Percentiles rank a stretch among this genome's conserved stretches.
These are phyloP conservation scores for Lactifluus subvellereus DNA, from an alignment of 768 basidiomycete genomes.

Conservation along the genomic window DNA sequence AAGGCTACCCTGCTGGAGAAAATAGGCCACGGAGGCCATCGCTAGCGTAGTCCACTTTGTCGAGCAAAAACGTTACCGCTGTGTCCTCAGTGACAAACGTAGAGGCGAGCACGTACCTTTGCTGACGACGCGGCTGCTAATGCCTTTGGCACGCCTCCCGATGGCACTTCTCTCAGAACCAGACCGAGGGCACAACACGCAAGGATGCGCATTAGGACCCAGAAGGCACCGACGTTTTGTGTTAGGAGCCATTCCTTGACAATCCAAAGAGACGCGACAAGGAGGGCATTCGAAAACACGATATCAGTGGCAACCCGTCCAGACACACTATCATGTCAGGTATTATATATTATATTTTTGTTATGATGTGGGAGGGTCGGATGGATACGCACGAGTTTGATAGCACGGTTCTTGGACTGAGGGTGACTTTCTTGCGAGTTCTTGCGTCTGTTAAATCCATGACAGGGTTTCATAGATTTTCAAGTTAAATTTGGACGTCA, in stretches of 20 bases:
- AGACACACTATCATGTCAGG: conserved; percentile 13
- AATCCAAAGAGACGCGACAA: conserved; percentile 55
- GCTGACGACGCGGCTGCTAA: conserved; percentile 39
- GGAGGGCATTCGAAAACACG: conserved; percentile 54
- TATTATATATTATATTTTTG: neutral
- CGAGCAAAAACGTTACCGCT: conserved; percentile 1
- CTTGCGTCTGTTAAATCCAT: conserved; percentile 33
- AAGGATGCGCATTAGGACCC: conserved; percentile 68
- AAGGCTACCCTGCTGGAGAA: conserved; percentile 62
- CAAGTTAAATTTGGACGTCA: neutral
- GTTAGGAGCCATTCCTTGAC: conserved; percentile 63
- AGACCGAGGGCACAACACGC: conserved; percentile 66
- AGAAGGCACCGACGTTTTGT: conserved; percentile 65
- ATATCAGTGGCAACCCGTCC: conserved; percentile 34
- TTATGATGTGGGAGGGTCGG: neutral
- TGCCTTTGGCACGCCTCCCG: conserved; percentile 48
- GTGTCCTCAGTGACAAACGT: neutral
- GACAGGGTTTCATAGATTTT: conserved; percentile 3
- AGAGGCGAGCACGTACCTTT: conserved; percentile 39
- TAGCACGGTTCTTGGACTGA: conserved; percentile 27
- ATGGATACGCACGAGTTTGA: conserved; percentile 24
- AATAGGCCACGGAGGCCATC: conserved; percentile 58
- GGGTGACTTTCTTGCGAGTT: conserved; percentile 34
- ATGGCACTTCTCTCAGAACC: conserved; percentile 52
- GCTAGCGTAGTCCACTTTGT: conserved; percentile 65